phyloP scores from a whole-genome alignment of 306 rosid genomes.

The Sophora flavescens region DNA sequence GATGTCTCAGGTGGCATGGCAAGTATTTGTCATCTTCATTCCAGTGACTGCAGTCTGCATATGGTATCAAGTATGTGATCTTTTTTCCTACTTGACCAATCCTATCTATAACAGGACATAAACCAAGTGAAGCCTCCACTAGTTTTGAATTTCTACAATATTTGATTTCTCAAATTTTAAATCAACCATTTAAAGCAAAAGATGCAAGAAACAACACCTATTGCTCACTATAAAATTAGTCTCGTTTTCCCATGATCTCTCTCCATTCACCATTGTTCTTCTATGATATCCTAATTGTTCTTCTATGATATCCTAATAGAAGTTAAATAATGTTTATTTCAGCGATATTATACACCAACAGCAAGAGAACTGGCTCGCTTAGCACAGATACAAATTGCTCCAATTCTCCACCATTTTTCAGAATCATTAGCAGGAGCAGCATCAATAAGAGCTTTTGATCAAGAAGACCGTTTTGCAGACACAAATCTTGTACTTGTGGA shows the following conservation, averaged over 20 bases:
- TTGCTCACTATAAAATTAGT: background rate
- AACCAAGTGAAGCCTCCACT: constrained; percentile 21
- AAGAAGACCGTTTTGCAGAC: constrained; percentile 71
- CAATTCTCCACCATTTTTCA: constrained; percentile 92
- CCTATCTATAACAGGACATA: constrained; percentile 6
- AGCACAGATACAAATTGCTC: constrained; percentile 82
- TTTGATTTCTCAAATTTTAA: constrained; percentile 12
- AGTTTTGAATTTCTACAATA: constrained; percentile 19
- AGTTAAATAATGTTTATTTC: constrained; percentile 46
- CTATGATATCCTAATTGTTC: constrained; percentile 38
- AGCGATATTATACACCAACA: constrained; percentile 90
- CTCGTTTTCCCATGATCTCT: background rate
- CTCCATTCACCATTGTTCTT: constrained; percentile 11
- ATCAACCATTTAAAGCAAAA: constrained; percentile 19
- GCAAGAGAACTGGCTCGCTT: constrained; percentile 96
- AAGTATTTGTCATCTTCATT: constrained; percentile 89
- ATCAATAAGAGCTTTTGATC: constrained; percentile 90
- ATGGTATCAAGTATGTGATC: constrained; percentile 87
- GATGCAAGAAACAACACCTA: background rate
- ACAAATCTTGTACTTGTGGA: constrained; percentile 78
- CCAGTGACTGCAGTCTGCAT: constrained; percentile 88
- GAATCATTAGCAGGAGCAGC: constrained; percentile 93
- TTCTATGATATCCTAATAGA: constrained; percentile 40
- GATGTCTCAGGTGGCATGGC: constrained; percentile 98
- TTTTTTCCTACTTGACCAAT: constrained; percentile 21